Conservation (phyloP, 139 green algal species). For the Coelastrella sp. region DNA sequence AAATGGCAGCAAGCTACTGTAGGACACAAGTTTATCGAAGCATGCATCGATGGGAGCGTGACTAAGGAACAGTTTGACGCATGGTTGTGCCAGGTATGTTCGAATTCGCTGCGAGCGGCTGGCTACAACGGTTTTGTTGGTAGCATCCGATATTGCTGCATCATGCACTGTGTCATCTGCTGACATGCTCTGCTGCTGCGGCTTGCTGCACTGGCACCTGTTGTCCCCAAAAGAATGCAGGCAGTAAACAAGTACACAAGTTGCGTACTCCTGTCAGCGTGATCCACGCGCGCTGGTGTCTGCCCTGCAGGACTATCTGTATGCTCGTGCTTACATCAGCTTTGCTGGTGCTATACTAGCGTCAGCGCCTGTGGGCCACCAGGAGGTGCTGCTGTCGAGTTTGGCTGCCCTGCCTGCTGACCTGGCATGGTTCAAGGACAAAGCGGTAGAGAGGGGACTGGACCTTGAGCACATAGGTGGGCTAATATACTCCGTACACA, state of each 20-base stretch:
- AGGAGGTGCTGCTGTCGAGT: not conserved
- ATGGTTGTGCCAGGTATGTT: not conserved
- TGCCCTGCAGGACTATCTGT: not conserved
- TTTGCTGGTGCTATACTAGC: not conserved
- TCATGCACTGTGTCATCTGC: not conserved
- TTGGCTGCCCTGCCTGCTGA: not conserved
- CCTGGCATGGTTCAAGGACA: not conserved
- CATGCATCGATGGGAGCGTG: not conserved
- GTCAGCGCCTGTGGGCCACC: not conserved
- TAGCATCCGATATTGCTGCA: not conserved
- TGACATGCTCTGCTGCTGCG: too few species aligned
- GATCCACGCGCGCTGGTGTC: not conserved
- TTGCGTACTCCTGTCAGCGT: not conserved
- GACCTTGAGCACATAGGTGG: not conserved
- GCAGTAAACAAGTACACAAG: not conserved
- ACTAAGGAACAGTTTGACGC: not conserved
- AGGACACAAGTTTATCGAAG: not conserved
- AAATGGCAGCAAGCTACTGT: not conserved
- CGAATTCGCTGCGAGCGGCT: not conserved
- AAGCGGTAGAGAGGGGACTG: not conserved
- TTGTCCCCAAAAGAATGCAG: not conserved
- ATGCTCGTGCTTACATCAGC: not conserved
- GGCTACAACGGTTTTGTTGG: not conserved
- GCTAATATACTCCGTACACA: not conserved
- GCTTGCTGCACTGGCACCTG: not conserved